These are phyloP conservation scores for Pterocarpus santalinus DNA, from an alignment of 306 rosid species.

Conservation along the genomic window DNA sequence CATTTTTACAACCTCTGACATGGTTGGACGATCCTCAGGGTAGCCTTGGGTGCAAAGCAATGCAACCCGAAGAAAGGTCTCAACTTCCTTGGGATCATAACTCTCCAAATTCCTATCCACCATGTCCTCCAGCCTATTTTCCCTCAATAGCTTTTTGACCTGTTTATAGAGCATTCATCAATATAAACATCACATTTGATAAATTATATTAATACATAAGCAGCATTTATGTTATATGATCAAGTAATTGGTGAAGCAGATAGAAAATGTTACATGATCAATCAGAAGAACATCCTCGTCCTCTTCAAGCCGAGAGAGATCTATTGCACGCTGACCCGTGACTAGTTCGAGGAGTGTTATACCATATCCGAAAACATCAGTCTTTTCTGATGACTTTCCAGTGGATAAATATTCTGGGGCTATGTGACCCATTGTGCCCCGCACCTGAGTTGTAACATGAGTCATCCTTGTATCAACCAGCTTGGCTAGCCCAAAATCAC, in stretches of 20 bases:
- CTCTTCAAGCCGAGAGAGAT: slow-evolving; percentile 86
- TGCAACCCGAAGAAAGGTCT: slow-evolving; percentile 76
- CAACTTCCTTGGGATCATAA: slow-evolving; percentile 71
- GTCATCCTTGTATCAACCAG: slow-evolving; percentile 77
- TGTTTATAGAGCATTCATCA: slow-evolving; percentile 40
- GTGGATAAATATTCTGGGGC: slow-evolving; percentile 96
- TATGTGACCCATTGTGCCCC: slow-evolving; percentile 99
- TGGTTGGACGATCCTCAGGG: slow-evolving; percentile 81
- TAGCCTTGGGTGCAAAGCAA: slow-evolving; percentile 78
- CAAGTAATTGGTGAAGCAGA: slow-evolving; percentile 5
- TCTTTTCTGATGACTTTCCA: slow-evolving; percentile 89
- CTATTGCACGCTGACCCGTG: slow-evolving; percentile 90
- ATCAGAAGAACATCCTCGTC: slow-evolving; percentile 94
- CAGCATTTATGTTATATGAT: slow-evolving; percentile 1
- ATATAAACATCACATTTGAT: slow-evolving; percentile 5
- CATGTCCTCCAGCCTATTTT: slow-evolving; percentile 79
- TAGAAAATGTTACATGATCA: slow-evolving; percentile 74
- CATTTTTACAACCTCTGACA: slow-evolving; percentile 76
- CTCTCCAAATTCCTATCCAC: slow-evolving; percentile 75
- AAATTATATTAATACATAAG: neutral
- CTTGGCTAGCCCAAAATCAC: slow-evolving; percentile 92
- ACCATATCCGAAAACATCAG: slow-evolving; percentile 96
- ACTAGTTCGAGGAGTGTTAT: slow-evolving; percentile 94
- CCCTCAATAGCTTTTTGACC: slow-evolving; percentile 80
- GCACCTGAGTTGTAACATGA: slow-evolving; percentile 93